These are phyloP conservation scores for Chytriomyces hyalinus DNA, from an alignment of 192 early-diverging fungal species.

Conservation along the genomic window DNA sequence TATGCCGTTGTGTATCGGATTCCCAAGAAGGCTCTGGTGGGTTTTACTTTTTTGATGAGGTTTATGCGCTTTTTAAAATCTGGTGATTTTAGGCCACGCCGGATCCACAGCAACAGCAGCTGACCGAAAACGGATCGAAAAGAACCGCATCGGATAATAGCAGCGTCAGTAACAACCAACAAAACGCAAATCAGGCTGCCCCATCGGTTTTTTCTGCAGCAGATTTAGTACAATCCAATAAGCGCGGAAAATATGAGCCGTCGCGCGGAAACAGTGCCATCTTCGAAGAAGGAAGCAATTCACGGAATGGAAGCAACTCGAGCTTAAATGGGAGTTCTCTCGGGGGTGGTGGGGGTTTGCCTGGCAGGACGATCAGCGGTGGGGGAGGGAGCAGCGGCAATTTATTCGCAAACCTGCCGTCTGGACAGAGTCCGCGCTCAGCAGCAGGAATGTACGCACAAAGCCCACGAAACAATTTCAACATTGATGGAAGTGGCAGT, in stretches of 20 bases:
- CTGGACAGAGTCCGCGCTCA: too few relatives aligned
- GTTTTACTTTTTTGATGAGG: neutral
- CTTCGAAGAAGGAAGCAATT: neutral
- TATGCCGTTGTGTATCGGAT: conserved; percentile 53
- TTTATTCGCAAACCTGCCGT: too few relatives aligned
- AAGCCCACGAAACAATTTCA: too few relatives aligned
- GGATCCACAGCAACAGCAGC: conserved; percentile 1
- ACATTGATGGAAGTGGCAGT: neutral
- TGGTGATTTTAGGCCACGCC: neutral
- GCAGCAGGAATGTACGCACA: too few relatives aligned
- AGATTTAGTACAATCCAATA: conserved; percentile 7
- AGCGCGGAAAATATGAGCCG: conserved; percentile 19
- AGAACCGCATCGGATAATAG: neutral
- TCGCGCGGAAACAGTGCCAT: neutral
- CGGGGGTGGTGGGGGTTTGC: too few relatives aligned
- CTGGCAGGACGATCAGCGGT: too few relatives aligned
- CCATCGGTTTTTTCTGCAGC: conserved; percentile 6
- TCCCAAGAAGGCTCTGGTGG: conserved; percentile 43
- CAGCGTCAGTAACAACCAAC: conserved; percentile 2
- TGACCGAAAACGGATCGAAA: neutral
- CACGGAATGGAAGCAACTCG: conserved; percentile 9
- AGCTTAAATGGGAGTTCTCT: neutral
- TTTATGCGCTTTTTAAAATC: neutral
- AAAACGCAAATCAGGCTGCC: neutral
- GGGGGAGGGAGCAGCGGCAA: too few relatives aligned